Percentiles rank a stretch among this genome's conserved stretches.
Evolutionary conservation across 2,329 filamentous ascomycete genomes (phyloP).

Genomic region (Clarireedia monteithiana): DNA sequence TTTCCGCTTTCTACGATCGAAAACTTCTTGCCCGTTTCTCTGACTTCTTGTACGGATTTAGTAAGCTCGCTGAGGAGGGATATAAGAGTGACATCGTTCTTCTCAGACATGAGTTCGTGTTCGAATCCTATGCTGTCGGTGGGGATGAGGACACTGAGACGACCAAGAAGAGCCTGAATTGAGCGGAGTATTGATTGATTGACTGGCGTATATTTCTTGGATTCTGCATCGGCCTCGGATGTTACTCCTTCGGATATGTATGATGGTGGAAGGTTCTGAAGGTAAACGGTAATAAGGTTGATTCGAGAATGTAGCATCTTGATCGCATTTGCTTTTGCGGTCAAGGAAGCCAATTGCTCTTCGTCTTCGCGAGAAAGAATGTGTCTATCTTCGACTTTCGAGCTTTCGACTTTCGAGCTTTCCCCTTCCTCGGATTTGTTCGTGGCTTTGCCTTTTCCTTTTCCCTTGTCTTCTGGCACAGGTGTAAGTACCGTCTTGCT

Average conservation of each 20-base stretch:
- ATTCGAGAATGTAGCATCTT: slow-evolving; percentile 83
- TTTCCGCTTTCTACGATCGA: slow-evolving; percentile 39
- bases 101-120: slow-evolving; percentile 65
- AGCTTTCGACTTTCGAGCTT: slow-evolving; percentile 33
- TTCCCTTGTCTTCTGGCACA: slow-evolving; percentile 20
- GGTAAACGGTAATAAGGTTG: slow-evolving; percentile 65
- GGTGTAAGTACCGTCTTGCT: slow-evolving; percentile 21
- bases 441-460: slow-evolving; percentile 26
- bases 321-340: slow-evolving; percentile 83
- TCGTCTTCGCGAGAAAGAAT: slow-evolving; percentile 54
- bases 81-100: slow-evolving; percentile 77
- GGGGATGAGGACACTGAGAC: slow-evolving; percentile 74
- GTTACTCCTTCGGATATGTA: slow-evolving; percentile 44
- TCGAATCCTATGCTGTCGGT: slow-evolving; percentile 56
- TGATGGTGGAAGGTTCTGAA: slow-evolving; percentile 62
- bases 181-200: slow-evolving; percentile 74
- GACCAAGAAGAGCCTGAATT: slow-evolving; percentile 77
- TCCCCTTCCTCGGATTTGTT: slow-evolving; percentile 24
- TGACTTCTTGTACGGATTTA: slow-evolving; percentile 60
- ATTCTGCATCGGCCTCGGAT: slow-evolving; percentile 24
- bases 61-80: slow-evolving; percentile 69
- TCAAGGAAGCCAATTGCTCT: slow-evolving; percentile 59
- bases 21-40: slow-evolving; percentile 71
- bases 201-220: slow-evolving; percentile 22
- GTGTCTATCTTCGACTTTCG: slow-evolving; percentile 39